These are phyloP conservation scores for Fennellomyces sp. DNA, from an alignment of 371 early-diverging fungal species.

Conservation along the genomic window DNA sequence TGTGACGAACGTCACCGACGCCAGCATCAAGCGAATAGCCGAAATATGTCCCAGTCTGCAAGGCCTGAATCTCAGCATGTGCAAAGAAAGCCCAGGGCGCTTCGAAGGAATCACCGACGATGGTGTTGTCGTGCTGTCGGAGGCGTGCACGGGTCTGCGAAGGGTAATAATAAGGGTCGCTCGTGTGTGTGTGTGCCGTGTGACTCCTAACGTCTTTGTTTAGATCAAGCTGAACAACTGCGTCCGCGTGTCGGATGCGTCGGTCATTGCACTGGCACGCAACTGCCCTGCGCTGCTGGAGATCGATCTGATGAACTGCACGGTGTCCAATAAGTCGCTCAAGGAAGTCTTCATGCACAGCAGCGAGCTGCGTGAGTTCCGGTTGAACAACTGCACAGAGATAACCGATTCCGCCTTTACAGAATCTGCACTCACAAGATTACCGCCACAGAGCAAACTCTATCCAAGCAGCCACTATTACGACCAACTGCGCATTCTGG, in stretches of 20 bases:
- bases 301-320: slow-evolving; percentile 60
- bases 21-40: slow-evolving; percentile 35
- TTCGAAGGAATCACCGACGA: slow-evolving; percentile 37
- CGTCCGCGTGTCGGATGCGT: slow-evolving; percentile 48
- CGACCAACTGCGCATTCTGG: slow-evolving; percentile 66
- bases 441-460: neutral
- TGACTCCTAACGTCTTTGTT: slow-evolving; percentile 4
- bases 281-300: slow-evolving; percentile 60
- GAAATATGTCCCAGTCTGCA: slow-evolving; percentile 40
- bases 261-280: slow-evolving; percentile 51
- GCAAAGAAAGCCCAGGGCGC: slow-evolving; percentile 27
- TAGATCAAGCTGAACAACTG: slow-evolving; percentile 69
- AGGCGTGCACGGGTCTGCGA: slow-evolving; percentile 36
- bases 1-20: slow-evolving; percentile 36
- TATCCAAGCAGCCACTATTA: slow-evolving; percentile 17
- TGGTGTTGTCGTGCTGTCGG: slow-evolving; percentile 40
- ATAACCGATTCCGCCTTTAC: slow-evolving; percentile 55
- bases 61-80: slow-evolving; percentile 48
- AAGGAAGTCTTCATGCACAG: slow-evolving; percentile 43
- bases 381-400: slow-evolving; percentile 42
- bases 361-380: slow-evolving; percentile 60
- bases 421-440: slow-evolving; percentile 22
- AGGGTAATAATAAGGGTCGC: too few relatives aligned
- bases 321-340: slow-evolving; percentile 53
- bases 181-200: neutral